phyloP scores from a whole-genome alignment of 805 yeast species.

The Citeromyces matritensis region DNA sequence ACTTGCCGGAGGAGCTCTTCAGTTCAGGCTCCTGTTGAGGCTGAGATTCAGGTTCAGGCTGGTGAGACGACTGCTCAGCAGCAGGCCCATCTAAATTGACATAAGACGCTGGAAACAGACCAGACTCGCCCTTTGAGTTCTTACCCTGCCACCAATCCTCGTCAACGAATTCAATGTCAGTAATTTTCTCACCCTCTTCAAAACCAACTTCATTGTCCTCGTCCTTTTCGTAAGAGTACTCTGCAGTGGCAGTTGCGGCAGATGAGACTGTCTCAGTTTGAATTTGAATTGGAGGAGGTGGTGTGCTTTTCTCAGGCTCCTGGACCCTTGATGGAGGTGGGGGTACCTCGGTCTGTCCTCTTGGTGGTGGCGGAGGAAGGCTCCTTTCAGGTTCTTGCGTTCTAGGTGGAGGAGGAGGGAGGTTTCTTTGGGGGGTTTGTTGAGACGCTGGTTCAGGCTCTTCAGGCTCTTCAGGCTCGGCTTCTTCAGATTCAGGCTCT shows the following conservation, averaged over 20 bases:
- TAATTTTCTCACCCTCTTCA: conserved; percentile 48
- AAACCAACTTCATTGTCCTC: conserved; percentile 67
- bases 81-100: conserved; percentile 21
- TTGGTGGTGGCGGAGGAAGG: conserved; percentile 4
- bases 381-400: conserved; percentile 8
- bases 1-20: conserved; percentile 13
- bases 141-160: conserved; percentile 55
- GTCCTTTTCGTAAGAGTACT: conserved; percentile 63
- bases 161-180: conserved; percentile 55
- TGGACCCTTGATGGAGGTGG: conserved; percentile 3
- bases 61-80: conserved; percentile 8
- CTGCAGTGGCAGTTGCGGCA: conserved; percentile 46
- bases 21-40: conserved; percentile 7
- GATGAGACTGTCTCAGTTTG: conserved; percentile 4
- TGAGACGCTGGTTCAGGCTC: conserved; percentile 9
- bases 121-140: conserved; percentile 24
- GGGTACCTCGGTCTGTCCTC: conserved; percentile 2
- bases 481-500: conserved; percentile 3
- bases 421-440: conserved; percentile 6
- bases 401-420: conserved; percentile 6
- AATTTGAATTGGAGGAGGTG: conserved; percentile 8
- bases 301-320: conserved; percentile 1
- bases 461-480: conserved; percentile 2
- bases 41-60: conserved; percentile 6
- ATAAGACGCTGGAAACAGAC: conserved; percentile 43